Evolutionary conservation across 441 rosid species (phyloP), one percentile per base, ranked within the genome.

Genomic region (Erodium texanum): DNA sequence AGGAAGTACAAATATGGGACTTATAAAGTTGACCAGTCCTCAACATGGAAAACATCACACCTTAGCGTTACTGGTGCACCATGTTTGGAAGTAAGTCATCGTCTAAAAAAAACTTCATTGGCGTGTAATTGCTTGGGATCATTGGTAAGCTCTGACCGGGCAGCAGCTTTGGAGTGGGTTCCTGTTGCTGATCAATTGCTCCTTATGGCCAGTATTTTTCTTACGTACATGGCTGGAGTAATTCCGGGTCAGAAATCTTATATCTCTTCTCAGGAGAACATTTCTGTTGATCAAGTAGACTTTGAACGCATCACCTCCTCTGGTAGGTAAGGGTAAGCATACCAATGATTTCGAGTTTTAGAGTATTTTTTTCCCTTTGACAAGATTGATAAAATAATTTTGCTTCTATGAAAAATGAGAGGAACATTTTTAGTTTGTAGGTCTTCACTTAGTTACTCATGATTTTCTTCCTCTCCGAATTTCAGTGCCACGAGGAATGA

Each of bases 241-340:
- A 73, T 91, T 74, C 93, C 97, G 61, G 19, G 75, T 73, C 78
- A 69, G 73, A 82, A 75, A 61, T 74, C 86, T 12, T 61, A 64
- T 73, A 75, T 69, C 71, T 67, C 80, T 70, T 65, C 80, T 14
- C 72, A 23, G 73, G 79, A 77, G 62, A 75, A 67, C 32, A 67
- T 71, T 1, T 58, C 74, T 18, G 76, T 67, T 34, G 81, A 80
- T n/a, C 73, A 65, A 50, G 66, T 71, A 56, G 74, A 70, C 65
- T 68, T 68, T 73, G 82, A 76, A 69, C 71, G 78, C 77, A 68
- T 86, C 67, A 72, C 78, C 72, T 78, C 89, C 74, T 79, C 89
- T 89, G 96, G 97, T 89, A 85, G 96, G 96, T 88, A 93, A 93
- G 97, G 88, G 86, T 86, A 84, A 81, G 85, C 79, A 69, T 69